Percentiles rank a stretch among this genome's conserved stretches.
phyloP scores from a whole-genome alignment of 2,329 filamentous ascomycete species.

The Aspergillus niger region DNA sequence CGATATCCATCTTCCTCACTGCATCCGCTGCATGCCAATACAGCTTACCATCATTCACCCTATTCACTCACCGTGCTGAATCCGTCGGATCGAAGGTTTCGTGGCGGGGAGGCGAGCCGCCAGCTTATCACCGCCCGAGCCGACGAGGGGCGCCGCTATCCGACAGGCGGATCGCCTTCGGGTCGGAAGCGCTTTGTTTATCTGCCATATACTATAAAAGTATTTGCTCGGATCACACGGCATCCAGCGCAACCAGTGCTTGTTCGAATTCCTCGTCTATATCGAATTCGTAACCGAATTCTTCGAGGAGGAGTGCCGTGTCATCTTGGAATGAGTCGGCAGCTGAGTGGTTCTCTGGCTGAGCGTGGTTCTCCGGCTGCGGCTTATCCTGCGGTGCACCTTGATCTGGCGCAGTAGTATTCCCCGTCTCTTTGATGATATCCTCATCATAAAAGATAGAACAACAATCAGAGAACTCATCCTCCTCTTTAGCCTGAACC shows the following conservation, averaged over 20 bases:
- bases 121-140: conserved; percentile 19
- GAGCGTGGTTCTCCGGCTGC: not conserved
- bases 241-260: conserved; percentile 21
- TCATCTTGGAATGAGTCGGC: conserved; percentile 39
- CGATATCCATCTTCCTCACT: not conserved
- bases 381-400: too few species aligned
- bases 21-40: not conserved
- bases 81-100: conserved; percentile 9
- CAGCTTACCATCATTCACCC: not conserved
- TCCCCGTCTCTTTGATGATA: conserved; percentile 28
- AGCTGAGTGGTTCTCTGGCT: conserved; percentile 12
- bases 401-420: not conserved
- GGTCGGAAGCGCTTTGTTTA: conserved; percentile 21
- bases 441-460: conserved; percentile 36
- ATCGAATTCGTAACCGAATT: conserved; percentile 25
- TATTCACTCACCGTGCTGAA: not conserved
- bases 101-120: not conserved
- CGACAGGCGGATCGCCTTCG: conserved; percentile 27
- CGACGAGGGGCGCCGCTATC: conserved; percentile 23
- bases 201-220: not conserved
- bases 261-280: conserved; percentile 24
- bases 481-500: conserved; percentile 22
- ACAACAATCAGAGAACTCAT: conserved; percentile 39
- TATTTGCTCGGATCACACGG: conserved; percentile 16
- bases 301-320: conserved; percentile 33